These are phyloP conservation scores for Elaeis oleifera DNA, from an alignment of 202 grass and related monocot species.

Conservation along the genomic window DNA sequence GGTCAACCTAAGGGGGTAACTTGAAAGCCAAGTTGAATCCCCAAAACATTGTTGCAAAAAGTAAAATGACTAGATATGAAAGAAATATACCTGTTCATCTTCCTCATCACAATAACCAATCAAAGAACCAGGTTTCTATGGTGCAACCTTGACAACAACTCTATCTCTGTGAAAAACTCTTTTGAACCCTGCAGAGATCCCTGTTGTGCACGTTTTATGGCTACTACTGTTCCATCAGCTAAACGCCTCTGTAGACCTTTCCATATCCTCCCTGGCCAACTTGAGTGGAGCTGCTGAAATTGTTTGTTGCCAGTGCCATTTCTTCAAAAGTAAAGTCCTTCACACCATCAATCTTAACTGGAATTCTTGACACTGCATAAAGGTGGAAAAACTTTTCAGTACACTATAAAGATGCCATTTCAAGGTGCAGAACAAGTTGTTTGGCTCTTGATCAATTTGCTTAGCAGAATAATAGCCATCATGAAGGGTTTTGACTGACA, in stretches of 20 bases:
- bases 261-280: conserved; percentile 98
- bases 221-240: conserved; percentile 65
- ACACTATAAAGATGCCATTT: not conserved
- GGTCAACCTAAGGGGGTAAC: too few species aligned
- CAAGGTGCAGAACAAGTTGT: too few species aligned
- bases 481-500: too few species aligned
- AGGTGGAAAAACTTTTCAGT: conserved; percentile 10
- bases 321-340: conserved; percentile 75
- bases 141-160: conserved; percentile 90
- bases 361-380: conserved; percentile 56
- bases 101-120: conserved; percentile 94
- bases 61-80: conserved; percentile 12
- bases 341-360: conserved; percentile 76
- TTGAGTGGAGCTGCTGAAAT: conserved; percentile 56
- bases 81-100: conserved; percentile 67
- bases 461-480: too few species aligned
- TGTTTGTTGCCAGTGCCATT: conserved; percentile 58
- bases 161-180: conserved; percentile 96
- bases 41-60: not conserved
- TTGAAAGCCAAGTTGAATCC: too few species aligned
- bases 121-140: conserved; percentile 88
- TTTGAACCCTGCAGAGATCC: conserved; percentile 90
- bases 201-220: conserved; percentile 87
- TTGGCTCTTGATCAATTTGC: too few species aligned
- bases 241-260: conserved; percentile 78